These are phyloP conservation scores for Monosporascus sp. DNA, from an alignment of 2,329 filamentous ascomycete genomes.

Conservation along the genomic window DNA sequence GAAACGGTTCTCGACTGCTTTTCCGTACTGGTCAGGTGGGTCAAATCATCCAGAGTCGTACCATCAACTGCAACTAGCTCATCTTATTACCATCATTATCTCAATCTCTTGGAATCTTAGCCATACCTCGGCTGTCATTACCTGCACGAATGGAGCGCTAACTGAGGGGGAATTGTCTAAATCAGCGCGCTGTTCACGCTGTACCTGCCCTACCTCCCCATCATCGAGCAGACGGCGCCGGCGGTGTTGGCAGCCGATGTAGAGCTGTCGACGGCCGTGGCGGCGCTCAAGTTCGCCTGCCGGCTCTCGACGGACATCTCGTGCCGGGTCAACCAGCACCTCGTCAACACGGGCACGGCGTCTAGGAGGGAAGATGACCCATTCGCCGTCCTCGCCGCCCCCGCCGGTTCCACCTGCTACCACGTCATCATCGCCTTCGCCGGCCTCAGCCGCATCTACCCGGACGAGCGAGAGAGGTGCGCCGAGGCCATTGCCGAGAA, in stretches of 20 bases:
- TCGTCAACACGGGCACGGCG: conserved; percentile 1
- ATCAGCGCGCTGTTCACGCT: conserved; percentile 25
- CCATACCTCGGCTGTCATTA: too few relatives aligned
- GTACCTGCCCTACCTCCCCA: conserved; percentile 26
- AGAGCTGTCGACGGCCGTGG: conserved; percentile 22
- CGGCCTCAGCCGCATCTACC: conserved; percentile 23
- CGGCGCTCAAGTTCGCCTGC: conserved; percentile 27
- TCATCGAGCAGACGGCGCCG: conserved; percentile 18
- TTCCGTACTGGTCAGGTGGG: conserved; percentile 28
- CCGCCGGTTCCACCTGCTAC: conserved; percentile 27
- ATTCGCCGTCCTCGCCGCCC: conserved; percentile 23
- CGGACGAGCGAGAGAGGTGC: conserved; percentile 20
- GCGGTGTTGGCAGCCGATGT: conserved; percentile 7
- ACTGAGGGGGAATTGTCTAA: too few relatives aligned
- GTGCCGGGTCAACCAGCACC: conserved; percentile 25
- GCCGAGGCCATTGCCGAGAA: conserved; percentile 26
- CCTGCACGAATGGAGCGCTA: too few relatives aligned
- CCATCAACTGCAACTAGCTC: too few relatives aligned
- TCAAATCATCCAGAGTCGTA: background rate
- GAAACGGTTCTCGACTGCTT: conserved; percentile 27
- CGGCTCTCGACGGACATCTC: conserved; percentile 29
- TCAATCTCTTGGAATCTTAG: too few relatives aligned
- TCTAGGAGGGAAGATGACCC: conserved; percentile 5
- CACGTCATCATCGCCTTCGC: conserved; percentile 24
- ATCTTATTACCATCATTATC: too few relatives aligned